Percentiles rank a stretch among this genome's conserved stretches.
phyloP scores from a whole-genome alignment of 305 asterid genomes.

The Striga hermonthica region DNA sequence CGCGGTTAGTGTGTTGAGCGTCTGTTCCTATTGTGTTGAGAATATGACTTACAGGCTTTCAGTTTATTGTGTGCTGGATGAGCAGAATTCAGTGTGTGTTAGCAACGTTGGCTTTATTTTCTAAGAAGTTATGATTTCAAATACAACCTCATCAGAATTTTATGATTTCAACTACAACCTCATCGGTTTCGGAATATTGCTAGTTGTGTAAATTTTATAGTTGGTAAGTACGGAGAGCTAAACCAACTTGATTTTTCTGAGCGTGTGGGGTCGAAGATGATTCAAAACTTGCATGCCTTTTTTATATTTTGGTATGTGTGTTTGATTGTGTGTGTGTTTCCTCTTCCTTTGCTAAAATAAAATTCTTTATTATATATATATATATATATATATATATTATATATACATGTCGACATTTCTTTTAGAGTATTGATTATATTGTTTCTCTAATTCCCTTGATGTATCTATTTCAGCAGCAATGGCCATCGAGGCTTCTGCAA shows the following conservation, averaged over 20 bases:
- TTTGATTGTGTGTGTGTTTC: too few species aligned
- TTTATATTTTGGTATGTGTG: not conserved
- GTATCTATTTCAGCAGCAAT: slow-evolving; percentile 51
- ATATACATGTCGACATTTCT: not conserved
- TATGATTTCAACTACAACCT: too few species aligned
- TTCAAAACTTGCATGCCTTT: not conserved
- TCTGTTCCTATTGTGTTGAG: slow-evolving; percentile 9
- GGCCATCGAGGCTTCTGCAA: slow-evolving; percentile 48
- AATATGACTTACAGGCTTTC: not conserved
- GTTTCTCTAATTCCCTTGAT: slow-evolving; percentile 9
- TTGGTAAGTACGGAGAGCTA: too few species aligned
- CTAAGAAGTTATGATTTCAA: too few species aligned
- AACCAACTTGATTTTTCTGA: not conserved
- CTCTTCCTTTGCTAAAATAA: too few species aligned
- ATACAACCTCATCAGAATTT: too few species aligned
- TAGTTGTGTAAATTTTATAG: not conserved
- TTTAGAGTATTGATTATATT: slow-evolving; percentile 13
- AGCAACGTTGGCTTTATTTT: not conserved
- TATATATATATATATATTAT: not conserved
- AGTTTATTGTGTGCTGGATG: too few species aligned
- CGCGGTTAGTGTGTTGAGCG: not conserved
- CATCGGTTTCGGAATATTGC: not conserved
- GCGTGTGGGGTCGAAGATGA: not conserved
- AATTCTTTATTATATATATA: not conserved
- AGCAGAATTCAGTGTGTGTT: not conserved